These are phyloP conservation scores for Pythium insidiosum DNA, from an alignment of 352 stramenopile species.

Conservation along the genomic window DNA sequence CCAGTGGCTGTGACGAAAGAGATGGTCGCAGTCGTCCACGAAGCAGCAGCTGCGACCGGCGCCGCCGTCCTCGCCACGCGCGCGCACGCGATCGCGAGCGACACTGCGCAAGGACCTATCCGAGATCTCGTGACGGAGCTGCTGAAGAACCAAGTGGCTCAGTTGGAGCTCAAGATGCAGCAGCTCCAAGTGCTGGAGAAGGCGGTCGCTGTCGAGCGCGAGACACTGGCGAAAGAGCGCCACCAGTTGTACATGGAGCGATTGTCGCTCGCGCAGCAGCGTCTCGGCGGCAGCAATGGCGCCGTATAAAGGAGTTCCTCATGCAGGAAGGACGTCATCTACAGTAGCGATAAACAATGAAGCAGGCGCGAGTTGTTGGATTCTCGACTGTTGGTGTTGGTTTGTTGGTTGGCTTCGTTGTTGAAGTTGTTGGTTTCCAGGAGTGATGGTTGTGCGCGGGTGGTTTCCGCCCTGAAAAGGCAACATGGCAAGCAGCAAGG, in stretches of 20 bases:
- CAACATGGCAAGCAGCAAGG: no score
- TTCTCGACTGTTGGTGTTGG: no score
- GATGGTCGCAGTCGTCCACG: conserved; percentile 44
- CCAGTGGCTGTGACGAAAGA: conserved; percentile 29
- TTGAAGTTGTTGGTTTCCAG: no score
- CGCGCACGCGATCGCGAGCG: conserved; percentile 34
- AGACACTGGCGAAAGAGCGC: conserved; percentile 49
- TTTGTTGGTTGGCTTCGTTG: no score
- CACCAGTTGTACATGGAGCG: conserved; percentile 73
- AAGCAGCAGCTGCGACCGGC: conserved; percentile 52
- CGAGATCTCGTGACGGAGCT: conserved; percentile 49
- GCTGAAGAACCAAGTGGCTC: conserved; percentile 55
- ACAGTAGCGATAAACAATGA: no score
- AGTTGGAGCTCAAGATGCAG: conserved; percentile 79
- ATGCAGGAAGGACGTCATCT: no score
- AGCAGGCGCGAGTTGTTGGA: no score
- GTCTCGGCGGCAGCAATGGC: conserved; percentile 27
- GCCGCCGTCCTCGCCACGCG: conserved; percentile 48
- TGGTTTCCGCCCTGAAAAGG: no score
- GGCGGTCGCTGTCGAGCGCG: conserved; percentile 39
- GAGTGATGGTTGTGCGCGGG: no score
- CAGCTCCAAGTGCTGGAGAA: conserved; percentile 52
- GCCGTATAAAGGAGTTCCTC: no score
- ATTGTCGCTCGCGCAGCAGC: conserved; percentile 46
- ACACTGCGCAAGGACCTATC: conserved; percentile 31